Base-by-base conservation (phyloP, 2,329 filamentous ascomycete genomes). In the Pseudopithomyces maydicus region DNA sequence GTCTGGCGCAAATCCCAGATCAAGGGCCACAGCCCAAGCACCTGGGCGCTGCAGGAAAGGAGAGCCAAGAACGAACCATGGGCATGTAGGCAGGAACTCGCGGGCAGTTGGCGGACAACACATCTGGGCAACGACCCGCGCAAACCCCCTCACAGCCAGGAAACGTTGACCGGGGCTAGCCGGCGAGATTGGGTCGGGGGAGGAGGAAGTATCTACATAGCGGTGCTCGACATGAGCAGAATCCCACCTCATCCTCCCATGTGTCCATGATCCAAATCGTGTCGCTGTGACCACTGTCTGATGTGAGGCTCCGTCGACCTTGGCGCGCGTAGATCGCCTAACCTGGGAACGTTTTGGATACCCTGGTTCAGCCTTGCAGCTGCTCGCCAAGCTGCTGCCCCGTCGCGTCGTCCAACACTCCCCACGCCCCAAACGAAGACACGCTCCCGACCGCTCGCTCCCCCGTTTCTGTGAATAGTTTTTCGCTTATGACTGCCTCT, bases 271-370 rank as follows among this genome's bases (percentile, higher is more conserved):
- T 14, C 22, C 12, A 23, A 11, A 17, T 17, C 17, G 23, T 22
- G 14, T 20, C 26, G 26, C 22, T 32, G 10, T 45, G 35, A 5
- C 35, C 5, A 32, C n/a, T 19, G 33, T 46, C 22, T 35, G 23
- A 19, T 22, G 46, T 54, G 44, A 54, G 38, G 52, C 44, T 15
- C 35, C 35, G 29, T 19, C 23, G 22, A 38, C 23, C 26, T 38
- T 48, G 53, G 55, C 56, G 51, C 56, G 51, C 62, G 59, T 56
- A 59, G 67, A 71, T 71, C 66, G 64, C 68, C 67, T 69, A 71
- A n/a, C n/a, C n/a, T n/a, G n/a, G n/a, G n/a, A n/a, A 72, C 66
- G 66, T 57, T 69, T 41, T 66, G 59, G 1, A 29, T 14, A 50
- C 65, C 68, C 62, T 63, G 62, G 58, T 54, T 38, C 58, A 65